Base-by-base conservation (phyloP, 163 green algal genomes). In the Smithsoniella earleae region DNA sequence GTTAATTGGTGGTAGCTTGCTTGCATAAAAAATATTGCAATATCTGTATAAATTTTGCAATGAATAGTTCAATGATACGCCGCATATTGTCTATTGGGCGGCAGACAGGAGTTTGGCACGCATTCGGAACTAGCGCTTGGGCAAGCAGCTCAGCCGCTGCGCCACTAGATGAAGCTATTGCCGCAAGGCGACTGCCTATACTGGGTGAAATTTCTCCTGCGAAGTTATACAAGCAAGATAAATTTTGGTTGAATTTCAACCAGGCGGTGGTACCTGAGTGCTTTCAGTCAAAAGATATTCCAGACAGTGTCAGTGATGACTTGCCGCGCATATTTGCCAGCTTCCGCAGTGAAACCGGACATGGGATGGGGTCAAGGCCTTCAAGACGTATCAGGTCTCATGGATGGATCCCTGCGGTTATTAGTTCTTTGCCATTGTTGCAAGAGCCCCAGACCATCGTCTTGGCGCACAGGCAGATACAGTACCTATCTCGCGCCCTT, bases 11-110 rank as follows among this genome's bases (percentile, higher is more conserved):
- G n/a, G n/a, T n/a, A n/a, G n/a, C n/a, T n/a, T n/a, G n/a, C n/a
- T n/a, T n/a, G n/a, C n/a, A n/a, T n/a, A n/a, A n/a, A n/a, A n/a
- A n/a, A n/a, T n/a, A n/a, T n/a, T n/a, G n/a, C n/a, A n/a, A n/a
- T n/a, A n/a, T n/a, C n/a, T n/a, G n/a, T n/a, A n/a, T n/a, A n/a
- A n/a, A n/a, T n/a, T n/a, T n/a, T n/a, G n/a, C n/a, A n/a, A n/a
- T n/a, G n/a, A n/a, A n/a, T n/a, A n/a, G n/a, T n/a, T n/a, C n/a
- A n/a, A n/a, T n/a, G n/a, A n/a, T n/a, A n/a, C n/a, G n/a, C n/a
- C n/a, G n/a, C n/a, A n/a, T n/a, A 46, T 52, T 78, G 45, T 52
- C 75, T 36, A 33, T 76, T 2, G 74, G 74, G 8, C 52, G 73
- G 40, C 66, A 63, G 45, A 31, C 46, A 36, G 3, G 33, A 16